Evolutionary conservation across 257 asterid species (phyloP).

Genomic region (Cordia subcordata): DNA sequence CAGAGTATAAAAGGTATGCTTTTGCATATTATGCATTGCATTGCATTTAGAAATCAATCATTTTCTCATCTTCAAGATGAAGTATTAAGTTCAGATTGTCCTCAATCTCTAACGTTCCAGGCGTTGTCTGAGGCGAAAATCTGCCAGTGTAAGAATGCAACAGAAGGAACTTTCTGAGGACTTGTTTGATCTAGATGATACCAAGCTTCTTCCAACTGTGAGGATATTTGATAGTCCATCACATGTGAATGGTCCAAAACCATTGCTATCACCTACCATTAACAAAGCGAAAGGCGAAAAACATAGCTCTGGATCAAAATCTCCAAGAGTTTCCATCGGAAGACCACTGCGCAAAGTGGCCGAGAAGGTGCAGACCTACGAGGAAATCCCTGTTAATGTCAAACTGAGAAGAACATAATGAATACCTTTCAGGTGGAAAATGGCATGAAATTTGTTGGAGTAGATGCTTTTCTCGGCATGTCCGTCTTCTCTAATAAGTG

Average conservation of each 20-base stretch:
- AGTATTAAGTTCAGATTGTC: background rate
- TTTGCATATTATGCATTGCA: background rate
- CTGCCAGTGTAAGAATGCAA: conserved; percentile 33
- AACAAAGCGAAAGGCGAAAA: conserved; percentile 12
- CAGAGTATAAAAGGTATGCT: conserved; percentile 60
- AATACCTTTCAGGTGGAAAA: too few relatives aligned
- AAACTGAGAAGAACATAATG: conserved; percentile 61
- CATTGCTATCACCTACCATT: conserved; percentile 8
- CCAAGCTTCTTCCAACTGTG: conserved; percentile 19
- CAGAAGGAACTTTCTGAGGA: conserved; percentile 38
- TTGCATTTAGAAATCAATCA: background rate
- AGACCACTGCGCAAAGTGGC: conserved; percentile 68
- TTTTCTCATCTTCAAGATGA: background rate
- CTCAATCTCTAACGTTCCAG: conserved; percentile 21
- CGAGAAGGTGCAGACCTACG: conserved; percentile 72
- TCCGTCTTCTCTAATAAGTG: too few relatives aligned
- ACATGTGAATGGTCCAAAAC: conserved; percentile 11
- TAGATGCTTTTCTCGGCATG: background rate
- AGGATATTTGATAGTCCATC: conserved; percentile 19
- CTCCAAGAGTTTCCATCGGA: conserved; percentile 44
- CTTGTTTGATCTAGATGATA: conserved; percentile 49
- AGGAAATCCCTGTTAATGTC: conserved; percentile 60
- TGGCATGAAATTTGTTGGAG: background rate
- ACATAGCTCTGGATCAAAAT: conserved; percentile 16
- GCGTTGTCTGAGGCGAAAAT: conserved; percentile 66